These are phyloP conservation scores for Candida ficus DNA, from an alignment of 805 yeast genomes.

Conservation along the genomic window DNA sequence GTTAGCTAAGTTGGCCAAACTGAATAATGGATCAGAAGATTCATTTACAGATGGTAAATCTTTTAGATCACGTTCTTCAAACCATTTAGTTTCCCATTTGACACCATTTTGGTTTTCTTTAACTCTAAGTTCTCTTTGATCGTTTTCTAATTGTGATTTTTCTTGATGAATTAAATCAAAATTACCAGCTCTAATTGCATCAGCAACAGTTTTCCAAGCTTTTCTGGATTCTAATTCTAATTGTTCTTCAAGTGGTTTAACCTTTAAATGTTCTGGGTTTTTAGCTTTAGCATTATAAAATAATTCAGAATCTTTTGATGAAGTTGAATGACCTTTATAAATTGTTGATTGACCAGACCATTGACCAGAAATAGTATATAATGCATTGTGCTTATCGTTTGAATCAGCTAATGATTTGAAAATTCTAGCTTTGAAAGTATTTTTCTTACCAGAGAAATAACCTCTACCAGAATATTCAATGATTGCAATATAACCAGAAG, in stretches of 20 bases:
- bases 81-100: conserved; percentile 82
- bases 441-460: conserved; percentile 92
- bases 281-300: conserved; percentile 59
- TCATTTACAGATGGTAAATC: conserved; percentile 23
- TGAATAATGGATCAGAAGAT: conserved; percentile 34
- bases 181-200: conserved; percentile 72
- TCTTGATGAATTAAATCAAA: conserved; percentile 69
- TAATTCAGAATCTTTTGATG: conserved; percentile 40
- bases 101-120: conserved; percentile 59
- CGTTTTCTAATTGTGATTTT: conserved; percentile 75
- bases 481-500: conserved; percentile 67
- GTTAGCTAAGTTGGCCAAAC: conserved; percentile 42
- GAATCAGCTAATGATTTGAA: conserved; percentile 47
- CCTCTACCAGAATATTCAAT: conserved; percentile 91
- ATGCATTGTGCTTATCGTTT: conserved; percentile 53
- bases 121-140: conserved; percentile 78
- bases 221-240: conserved; percentile 75
- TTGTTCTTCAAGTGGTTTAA: conserved; percentile 81
- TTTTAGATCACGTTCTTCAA: conserved; percentile 44
- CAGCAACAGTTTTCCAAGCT: conserved; percentile 90
- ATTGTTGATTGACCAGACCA: conserved; percentile 81
- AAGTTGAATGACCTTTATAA: conserved; percentile 46
- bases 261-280: conserved; percentile 52
- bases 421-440: conserved; percentile 83
- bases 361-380: conserved; percentile 82